phyloP scores from a whole-genome alignment of 139 green algal species.

The Dunaliella sp. region DNA sequence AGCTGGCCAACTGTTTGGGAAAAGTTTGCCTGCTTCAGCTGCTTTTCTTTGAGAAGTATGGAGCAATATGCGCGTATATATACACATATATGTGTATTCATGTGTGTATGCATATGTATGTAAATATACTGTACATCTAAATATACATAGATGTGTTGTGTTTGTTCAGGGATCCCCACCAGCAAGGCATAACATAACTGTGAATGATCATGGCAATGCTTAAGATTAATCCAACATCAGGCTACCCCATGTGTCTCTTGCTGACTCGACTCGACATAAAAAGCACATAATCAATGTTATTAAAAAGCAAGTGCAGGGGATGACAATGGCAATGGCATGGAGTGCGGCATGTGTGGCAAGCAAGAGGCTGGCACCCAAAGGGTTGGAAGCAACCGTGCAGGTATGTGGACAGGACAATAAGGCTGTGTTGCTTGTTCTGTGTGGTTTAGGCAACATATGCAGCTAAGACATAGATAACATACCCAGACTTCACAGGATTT shows the following conservation, averaged over 20 bases:
- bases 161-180: background rate
- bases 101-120: background rate
- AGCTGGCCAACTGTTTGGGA: too few relatives aligned
- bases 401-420: background rate
- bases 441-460: background rate
- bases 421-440: background rate
- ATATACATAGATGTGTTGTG: too few relatives aligned
- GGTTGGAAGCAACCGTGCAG: background rate
- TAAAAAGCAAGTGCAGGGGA: background rate
- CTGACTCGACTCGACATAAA: too few relatives aligned
- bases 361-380: conserved; percentile 1
- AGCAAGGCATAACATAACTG: background rate
- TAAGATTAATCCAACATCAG: background rate
- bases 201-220: background rate
- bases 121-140: background rate
- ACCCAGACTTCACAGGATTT: background rate
- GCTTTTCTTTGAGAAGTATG: too few relatives aligned
- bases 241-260: background rate
- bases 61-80: too few relatives aligned
- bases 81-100: background rate
- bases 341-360: background rate
- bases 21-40: too few relatives aligned
- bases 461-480: background rate
- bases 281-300: background rate
- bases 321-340: background rate